Conservation (phyloP, 805 yeast species). For the Kuraishia borneana region DNA sequence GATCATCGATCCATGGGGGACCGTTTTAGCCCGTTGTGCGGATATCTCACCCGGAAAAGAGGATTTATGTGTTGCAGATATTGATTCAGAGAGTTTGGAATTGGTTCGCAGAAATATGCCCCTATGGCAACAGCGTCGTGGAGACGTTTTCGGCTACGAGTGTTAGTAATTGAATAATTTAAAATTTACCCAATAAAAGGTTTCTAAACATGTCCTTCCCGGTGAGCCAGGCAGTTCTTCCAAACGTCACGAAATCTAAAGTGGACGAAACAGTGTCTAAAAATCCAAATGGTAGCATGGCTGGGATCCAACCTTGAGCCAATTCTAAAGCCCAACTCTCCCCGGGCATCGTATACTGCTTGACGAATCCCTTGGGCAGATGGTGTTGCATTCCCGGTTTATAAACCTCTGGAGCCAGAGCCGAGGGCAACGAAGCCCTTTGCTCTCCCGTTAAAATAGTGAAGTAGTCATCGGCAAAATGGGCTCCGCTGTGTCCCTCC, state of each 20-base stretch:
- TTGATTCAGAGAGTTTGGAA: conserved; percentile 40
- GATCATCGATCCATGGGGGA: conserved; percentile 91
- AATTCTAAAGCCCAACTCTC: conserved; percentile 85
- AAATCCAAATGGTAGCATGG: conserved; percentile 95
- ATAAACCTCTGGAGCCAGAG: conserved; percentile 59
- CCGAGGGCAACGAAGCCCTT: conserved; percentile 56
- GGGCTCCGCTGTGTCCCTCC: conserved; percentile 94
- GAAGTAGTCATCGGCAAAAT: conserved; percentile 96
- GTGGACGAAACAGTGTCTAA: conserved; percentile 73
- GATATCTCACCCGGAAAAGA: conserved; percentile 25
- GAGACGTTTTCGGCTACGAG: conserved; percentile 41
- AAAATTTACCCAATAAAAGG: conserved; percentile 62
- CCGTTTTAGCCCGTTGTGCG: conserved; percentile 47
- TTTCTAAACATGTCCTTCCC: conserved; percentile 70
- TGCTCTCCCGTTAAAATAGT: conserved; percentile 79
- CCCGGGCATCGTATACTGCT: conserved; percentile 79
- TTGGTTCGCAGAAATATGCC: conserved; percentile 65
- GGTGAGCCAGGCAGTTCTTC: conserved; percentile 61
- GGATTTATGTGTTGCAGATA: conserved; percentile 48
- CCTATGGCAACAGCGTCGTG: conserved; percentile 59
- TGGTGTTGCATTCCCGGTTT: conserved; percentile 83
- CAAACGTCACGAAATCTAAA: conserved; percentile 60
- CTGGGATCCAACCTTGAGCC: conserved; percentile 98
- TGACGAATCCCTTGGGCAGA: conserved; percentile 57
- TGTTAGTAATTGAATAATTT: conserved; percentile 14